Base-by-base conservation (phyloP, 164 flowering plant genomes). In the Annona cherimola region DNA sequence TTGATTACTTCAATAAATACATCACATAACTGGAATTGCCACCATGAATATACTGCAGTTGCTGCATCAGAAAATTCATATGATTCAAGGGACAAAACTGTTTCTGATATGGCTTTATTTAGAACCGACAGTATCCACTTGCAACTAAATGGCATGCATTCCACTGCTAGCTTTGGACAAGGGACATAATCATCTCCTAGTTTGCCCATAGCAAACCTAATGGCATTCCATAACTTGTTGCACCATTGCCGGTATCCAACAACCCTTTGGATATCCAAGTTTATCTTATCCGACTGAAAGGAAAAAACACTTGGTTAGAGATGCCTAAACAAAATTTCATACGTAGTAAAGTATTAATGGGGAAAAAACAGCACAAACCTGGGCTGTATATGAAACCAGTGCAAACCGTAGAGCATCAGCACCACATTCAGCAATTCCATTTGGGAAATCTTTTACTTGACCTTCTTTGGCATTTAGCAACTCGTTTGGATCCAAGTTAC, bases 161-260 rank as follows among this genome's bases (percentile, higher is more conserved):
- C 78, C 20, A 81, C 79, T 43, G n/a, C 71, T 18, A 88, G 61
- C 68, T 71, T 73, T 12, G 69, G 12, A 42, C 89, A 87, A 70
- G 98, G 95, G 69, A 65, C 50, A 64, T 90, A 93, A 72, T 79
- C 86, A 72, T 86, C 91, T 72, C 96, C 96, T 66, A 95, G 92
- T 76, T 83, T 91, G 79, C 82, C 84, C 95, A 95, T 89, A 12
- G 98, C 98, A 80, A 95, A 95, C 59, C 94, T 85, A 35, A 84
- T 81, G 43, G 92, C 99, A 82, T 95, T 93, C 99, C 99, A 95
- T 59, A 95, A 72, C 72, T 95, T 95, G 78, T 95, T 95, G 77
- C 99, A 95, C 99, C 98, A 93, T 69, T 95, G 98, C 14, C 99
- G 98, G 78, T 95, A 95, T 14, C 99, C 98, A 82, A 92, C 94